phyloP scores from a whole-genome alignment of 2,329 filamentous ascomycete genomes.

The Allantophomopsis lycopodina region DNA sequence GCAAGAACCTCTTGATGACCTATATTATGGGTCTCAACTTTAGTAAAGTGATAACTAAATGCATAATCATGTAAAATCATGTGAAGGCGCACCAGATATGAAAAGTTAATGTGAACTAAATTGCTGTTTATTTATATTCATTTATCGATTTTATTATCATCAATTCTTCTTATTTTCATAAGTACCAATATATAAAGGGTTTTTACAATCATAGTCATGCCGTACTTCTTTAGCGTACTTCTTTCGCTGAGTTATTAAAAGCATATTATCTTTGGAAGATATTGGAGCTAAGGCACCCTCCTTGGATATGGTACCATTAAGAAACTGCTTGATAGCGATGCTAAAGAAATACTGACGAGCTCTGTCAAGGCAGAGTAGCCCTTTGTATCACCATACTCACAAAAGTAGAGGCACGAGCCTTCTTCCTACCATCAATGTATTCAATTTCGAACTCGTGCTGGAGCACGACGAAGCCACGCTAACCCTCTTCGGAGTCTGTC shows the following conservation, averaged over 20 bases:
- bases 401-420: conserved; percentile 73
- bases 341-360: conserved; percentile 63
- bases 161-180: too few relatives aligned
- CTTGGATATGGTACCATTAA: conserved; percentile 59
- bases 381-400: conserved; percentile 65
- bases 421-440: conserved; percentile 61
- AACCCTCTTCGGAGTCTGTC: conserved; percentile 73
- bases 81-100: too few relatives aligned
- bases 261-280: conserved; percentile 54
- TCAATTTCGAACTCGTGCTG: conserved; percentile 80
- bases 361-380: conserved; percentile 79
- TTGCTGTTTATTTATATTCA: too few relatives aligned
- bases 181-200: too few relatives aligned
- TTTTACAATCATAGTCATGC: conserved; percentile 62
- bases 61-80: too few relatives aligned
- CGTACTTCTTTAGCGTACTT: conserved; percentile 67
- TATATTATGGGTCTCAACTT: too few relatives aligned
- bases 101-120: too few relatives aligned
- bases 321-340: conserved; percentile 65
- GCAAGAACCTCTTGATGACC: too few relatives aligned
- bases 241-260: conserved; percentile 64
- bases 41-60: too few relatives aligned
- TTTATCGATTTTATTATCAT: too few relatives aligned
- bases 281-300: conserved; percentile 70
- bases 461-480: conserved; percentile 74